Conservation (phyloP, 2,329 filamentous ascomycete species). For the Furcasterigmium sp. region DNA sequence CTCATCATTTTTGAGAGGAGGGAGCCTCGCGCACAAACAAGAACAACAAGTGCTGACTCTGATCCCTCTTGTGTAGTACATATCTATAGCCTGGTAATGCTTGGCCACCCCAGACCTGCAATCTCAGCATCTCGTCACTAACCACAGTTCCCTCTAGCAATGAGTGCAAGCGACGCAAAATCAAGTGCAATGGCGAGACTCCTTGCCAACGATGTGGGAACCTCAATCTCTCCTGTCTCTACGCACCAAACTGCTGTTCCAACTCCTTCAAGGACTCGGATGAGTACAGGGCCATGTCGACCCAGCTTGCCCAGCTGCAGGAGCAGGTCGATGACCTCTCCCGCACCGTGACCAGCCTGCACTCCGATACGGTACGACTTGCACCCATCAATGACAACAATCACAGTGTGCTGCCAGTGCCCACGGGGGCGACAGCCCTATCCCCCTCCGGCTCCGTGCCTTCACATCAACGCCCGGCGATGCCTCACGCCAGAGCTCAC, state of each 20-base stretch:
- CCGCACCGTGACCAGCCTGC: slow-evolving; percentile 64
- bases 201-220: slow-evolving; percentile 65
- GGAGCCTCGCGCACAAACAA: no score
- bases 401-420: slow-evolving; percentile 24
- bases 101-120: no score
- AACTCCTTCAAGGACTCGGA: slow-evolving; percentile 89
- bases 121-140: no score
- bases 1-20: no score
- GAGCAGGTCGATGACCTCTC: slow-evolving; percentile 79
- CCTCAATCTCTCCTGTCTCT: slow-evolving; percentile 60
- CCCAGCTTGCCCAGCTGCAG: slow-evolving; percentile 69
- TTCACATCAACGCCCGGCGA: slow-evolving; percentile 36
- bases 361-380: slow-evolving; percentile 44
- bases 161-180: slow-evolving; percentile 70
- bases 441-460: slow-evolving; percentile 40
- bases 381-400: slow-evolving; percentile 34
- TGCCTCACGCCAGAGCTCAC: slow-evolving; percentile 49
- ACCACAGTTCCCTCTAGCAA: slow-evolving; percentile 40
- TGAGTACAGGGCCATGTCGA: slow-evolving; percentile 78
- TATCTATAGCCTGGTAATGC: slow-evolving; percentile 58
- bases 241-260: slow-evolving; percentile 61
- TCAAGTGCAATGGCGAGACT: slow-evolving; percentile 68
- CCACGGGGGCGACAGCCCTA: slow-evolving; percentile 30
- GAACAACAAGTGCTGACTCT: no score
- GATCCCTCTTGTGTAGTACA: slow-evolving; percentile 36